Evolutionary conservation across 2,329 filamentous ascomycete genomes (phyloP).

Genomic region (Pseudocercospora pini-densiflorae): DNA sequence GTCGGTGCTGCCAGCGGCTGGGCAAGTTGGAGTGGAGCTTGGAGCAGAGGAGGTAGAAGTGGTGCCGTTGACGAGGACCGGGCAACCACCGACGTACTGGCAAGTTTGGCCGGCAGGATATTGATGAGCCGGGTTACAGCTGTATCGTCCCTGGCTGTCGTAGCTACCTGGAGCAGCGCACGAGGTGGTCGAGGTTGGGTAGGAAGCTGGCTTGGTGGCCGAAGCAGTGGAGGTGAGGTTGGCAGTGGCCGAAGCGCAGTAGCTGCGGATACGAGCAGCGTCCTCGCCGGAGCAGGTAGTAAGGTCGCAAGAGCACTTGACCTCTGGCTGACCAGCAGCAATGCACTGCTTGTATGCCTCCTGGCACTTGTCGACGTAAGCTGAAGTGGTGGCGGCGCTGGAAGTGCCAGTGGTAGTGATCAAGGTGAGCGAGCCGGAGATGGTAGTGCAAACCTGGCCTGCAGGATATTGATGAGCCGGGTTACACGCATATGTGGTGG

Average conservation of each 20-base stretch:
- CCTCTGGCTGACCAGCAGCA: constrained; percentile 14
- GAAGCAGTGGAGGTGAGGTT: constrained; percentile 3
- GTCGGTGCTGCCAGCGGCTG: constrained; percentile 12
- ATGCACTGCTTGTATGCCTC: constrained; percentile 24
- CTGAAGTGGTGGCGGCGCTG: not conserved
- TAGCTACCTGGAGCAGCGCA: constrained; percentile 8
- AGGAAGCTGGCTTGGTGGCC: not conserved
- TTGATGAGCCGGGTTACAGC: constrained; percentile 24
- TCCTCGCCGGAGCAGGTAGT: constrained; percentile 24
- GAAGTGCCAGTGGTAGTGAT: not conserved
- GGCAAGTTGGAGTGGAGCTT: constrained; percentile 13
- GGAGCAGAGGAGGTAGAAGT: not conserved
- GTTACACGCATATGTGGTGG: constrained; percentile 11
- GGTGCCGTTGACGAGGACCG: constrained; percentile 19
- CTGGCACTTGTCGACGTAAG: constrained; percentile 19
- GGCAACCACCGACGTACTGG: constrained; percentile 6
- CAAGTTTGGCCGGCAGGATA: constrained; percentile 21
- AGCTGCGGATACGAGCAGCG: constrained; percentile 19
- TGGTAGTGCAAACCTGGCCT: not conserved
- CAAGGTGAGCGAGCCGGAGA: not conserved
- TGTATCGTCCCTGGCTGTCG: constrained; percentile 13
- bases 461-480: constrained; percentile 21
- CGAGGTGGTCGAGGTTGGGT: constrained; percentile 7
- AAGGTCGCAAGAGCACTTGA: constrained; percentile 22
- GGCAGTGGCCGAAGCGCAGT: constrained; percentile 19